phyloP scores from a whole-genome alignment of 2,329 filamentous ascomycete species.

The Aspergillus sojae region DNA sequence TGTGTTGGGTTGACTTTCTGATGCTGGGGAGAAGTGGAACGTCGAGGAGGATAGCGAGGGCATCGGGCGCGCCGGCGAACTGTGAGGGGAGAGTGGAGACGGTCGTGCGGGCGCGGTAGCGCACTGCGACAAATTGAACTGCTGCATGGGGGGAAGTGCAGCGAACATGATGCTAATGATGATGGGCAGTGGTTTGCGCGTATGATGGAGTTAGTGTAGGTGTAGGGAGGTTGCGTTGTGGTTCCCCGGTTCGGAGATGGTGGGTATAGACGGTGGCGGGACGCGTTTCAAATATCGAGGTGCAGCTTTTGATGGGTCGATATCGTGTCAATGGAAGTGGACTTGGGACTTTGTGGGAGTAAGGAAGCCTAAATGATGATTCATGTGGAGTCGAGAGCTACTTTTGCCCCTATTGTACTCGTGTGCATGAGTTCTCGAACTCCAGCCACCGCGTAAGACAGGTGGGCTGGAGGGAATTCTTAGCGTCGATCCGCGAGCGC shows the following conservation, averaged over 20 bases:
- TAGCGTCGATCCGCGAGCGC: slow-evolving; percentile 7
- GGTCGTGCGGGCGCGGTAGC: slow-evolving; percentile 27
- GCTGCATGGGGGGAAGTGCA: slow-evolving; percentile 23
- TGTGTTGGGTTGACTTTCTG: background rate
- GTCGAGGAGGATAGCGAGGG: background rate
- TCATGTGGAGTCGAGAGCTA: background rate
- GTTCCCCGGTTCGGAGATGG: slow-evolving; percentile 6
- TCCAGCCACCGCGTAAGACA: slow-evolving; percentile 4
- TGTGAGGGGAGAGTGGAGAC: slow-evolving; percentile 28
- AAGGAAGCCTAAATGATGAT: background rate
- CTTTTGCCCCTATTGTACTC: background rate
- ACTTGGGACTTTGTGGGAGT: background rate
- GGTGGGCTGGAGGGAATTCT: slow-evolving; percentile 10
- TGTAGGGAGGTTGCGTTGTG: background rate
- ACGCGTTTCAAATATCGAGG: background rate
- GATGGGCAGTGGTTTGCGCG: background rate
- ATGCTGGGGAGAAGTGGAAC: background rate
- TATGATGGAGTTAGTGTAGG: slow-evolving; percentile 3
- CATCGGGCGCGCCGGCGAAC: background rate
- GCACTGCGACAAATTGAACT: slow-evolving; percentile 19
- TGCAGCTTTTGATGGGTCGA: background rate
- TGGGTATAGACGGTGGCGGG: background rate
- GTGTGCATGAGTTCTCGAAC: background rate
- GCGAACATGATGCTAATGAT: slow-evolving; percentile 30
- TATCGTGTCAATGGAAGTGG: background rate